phyloP scores from a whole-genome alignment of 176 grass and related monocot species.

The Oryza coarctata region DNA sequence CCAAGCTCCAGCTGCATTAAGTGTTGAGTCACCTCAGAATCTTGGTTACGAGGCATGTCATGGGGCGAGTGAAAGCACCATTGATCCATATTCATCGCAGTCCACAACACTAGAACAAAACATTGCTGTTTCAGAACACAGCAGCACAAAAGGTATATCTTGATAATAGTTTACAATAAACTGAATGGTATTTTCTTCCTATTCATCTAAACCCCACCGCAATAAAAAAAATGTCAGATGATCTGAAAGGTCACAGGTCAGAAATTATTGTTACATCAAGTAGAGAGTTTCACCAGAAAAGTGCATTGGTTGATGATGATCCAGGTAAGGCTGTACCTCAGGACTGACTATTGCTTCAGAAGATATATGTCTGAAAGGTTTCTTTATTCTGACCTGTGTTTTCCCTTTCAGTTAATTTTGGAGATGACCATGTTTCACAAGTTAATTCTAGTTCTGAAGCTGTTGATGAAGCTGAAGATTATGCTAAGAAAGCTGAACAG shows the following conservation, averaged over 20 bases:
- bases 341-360: slow-evolving; percentile 29
- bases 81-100: slow-evolving; percentile 31
- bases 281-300: slow-evolving; percentile 15
- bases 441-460: slow-evolving; percentile 19
- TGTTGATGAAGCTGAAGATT: slow-evolving; percentile 30
- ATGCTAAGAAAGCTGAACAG: slow-evolving; percentile 24
- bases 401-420: slow-evolving; percentile 14
- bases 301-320: background rate
- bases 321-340: slow-evolving; percentile 21
- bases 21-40: slow-evolving; percentile 23
- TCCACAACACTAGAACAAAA: slow-evolving; percentile 45
- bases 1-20: slow-evolving; percentile 25
- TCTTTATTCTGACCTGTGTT: background rate
- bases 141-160: slow-evolving; percentile 27
- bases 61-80: background rate
- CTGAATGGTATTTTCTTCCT: slow-evolving; percentile 13
- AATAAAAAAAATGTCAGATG: slow-evolving; percentile 19
- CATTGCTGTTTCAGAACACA: slow-evolving; percentile 35
- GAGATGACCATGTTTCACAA: slow-evolving; percentile 28
- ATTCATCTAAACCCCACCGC: slow-evolving; percentile 1
- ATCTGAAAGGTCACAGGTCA: slow-evolving; percentile 5
- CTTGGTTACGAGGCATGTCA: slow-evolving; percentile 29
- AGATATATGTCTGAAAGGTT: slow-evolving; percentile 50
- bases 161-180: slow-evolving; percentile 20
- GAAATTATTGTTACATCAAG: slow-evolving; percentile 13